Evolutionary conservation across 1,284 basidiomycete species (phyloP), one percentile per base, ranked within the genome.

Genomic region (Xerocomus amazonicus): DNA sequence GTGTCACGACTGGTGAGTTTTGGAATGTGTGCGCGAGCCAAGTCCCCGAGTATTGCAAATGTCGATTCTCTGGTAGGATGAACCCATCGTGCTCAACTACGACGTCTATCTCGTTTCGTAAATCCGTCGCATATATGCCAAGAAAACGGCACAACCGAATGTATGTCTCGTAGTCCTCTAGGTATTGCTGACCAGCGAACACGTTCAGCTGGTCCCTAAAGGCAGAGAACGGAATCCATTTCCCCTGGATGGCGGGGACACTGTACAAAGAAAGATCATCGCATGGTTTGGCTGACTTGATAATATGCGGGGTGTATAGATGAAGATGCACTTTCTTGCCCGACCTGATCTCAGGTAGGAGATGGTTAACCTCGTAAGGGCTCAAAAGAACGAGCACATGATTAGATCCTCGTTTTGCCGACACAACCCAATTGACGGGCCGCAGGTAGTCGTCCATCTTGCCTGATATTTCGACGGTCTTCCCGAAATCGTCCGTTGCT

Each of bases 371-470:
- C 19, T 40, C 39, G 8, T 40, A 16, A 9, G 37, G 37, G 23
- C 37, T 38, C 0, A 38, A 6, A 38, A 43, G 23, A 31, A 43
- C 41, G n/a, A 43, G 19, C 13, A 33, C 5, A 5, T 33, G 4
- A 1, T 17, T 9, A 9, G 3, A 9, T 12, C 19, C 32, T 1
- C 13, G 41, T 28, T 37, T 56, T n/a, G 49, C 50, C 0, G 73
- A 70, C 14, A 74, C 35, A 27, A 79, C 58, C 78, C 78, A 76
- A 38, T 73, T 65, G 14, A 77, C 68, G 0, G 74, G 71, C n/a
- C 72, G 71, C 35, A 74, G 52, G 50, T 71, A 77, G 23, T 72
- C 66, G 31, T 59, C 19, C 4, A 45, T 6, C 2, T 47, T 48
- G n/a, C 33, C 32, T 13, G 47, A 23, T 0, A 46, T 38, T 0